phyloP scores from a whole-genome alignment of 2,329 filamentous ascomycete genomes.

The Colletotrichum sp. region DNA sequence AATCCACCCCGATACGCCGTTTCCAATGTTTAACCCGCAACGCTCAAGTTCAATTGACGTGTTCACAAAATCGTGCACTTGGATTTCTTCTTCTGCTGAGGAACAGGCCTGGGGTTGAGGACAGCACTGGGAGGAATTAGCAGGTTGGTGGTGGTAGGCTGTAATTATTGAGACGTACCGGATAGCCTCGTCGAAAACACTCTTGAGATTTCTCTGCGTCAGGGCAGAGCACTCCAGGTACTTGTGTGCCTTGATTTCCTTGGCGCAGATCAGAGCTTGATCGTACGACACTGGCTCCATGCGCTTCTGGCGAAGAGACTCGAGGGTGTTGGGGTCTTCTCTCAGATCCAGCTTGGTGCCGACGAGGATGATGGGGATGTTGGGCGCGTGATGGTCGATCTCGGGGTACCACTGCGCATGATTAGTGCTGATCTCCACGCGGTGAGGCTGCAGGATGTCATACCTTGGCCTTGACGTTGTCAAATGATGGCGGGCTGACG shows the following conservation, averaged over 20 bases:
- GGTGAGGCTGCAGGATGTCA: slow-evolving; percentile 26
- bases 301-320: slow-evolving; percentile 85
- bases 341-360: slow-evolving; percentile 96
- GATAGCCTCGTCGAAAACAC: slow-evolving; percentile 98
- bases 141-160: slow-evolving; percentile 21
- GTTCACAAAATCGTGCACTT: slow-evolving; percentile 74
- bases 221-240: slow-evolving; percentile 98
- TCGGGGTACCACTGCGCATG: slow-evolving; percentile 86
- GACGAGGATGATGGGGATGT: slow-evolving; percentile 94
- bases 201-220: slow-evolving; percentile 96
- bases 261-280: slow-evolving; percentile 85
- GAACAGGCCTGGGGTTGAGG: slow-evolving; percentile 68
- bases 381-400: slow-evolving; percentile 95
- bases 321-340: slow-evolving; percentile 83
- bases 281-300: slow-evolving; percentile 98
- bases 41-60: slow-evolving; percentile 1
- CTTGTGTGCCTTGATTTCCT: slow-evolving; percentile 95
- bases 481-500: slow-evolving; percentile 95
- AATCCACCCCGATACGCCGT: slow-evolving; percentile 11
- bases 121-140: slow-evolving; percentile 61
- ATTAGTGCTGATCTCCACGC: slow-evolving; percentile 3
- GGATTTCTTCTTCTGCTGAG: slow-evolving; percentile 64
- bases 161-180: slow-evolving; percentile 64
- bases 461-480: slow-evolving; percentile 99
- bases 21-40: slow-evolving; percentile 12